Conservation (phyloP, 768 basidiomycete species). For the Russula vinacea region DNA sequence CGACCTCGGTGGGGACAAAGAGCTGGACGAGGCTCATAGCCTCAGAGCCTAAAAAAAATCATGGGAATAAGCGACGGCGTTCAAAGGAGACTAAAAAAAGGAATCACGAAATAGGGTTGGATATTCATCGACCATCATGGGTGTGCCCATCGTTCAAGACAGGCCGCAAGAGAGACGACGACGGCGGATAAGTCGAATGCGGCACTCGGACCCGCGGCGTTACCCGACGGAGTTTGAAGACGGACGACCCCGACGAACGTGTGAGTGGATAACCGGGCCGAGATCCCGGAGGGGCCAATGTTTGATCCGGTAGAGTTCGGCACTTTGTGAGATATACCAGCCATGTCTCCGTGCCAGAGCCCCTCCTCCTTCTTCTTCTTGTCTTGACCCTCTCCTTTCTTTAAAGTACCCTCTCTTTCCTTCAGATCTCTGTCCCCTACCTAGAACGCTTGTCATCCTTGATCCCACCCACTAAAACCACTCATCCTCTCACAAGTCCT, state of each 20-base stretch:
- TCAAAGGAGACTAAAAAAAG: neutral
- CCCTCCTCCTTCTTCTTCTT: neutral
- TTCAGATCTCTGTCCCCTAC: neutral
- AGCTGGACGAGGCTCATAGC: slow-evolving; percentile 97
- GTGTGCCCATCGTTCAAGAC: slow-evolving; percentile 33
- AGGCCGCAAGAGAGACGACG: neutral
- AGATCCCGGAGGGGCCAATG: neutral
- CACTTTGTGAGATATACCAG: neutral
- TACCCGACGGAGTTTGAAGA: too few relatives aligned
- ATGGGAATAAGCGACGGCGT: neutral
- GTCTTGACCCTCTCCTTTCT: neutral
- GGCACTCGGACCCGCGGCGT: too few relatives aligned
- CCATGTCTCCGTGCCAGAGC: slow-evolving; percentile 1
- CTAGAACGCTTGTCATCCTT: neutral
- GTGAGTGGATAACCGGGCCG: slow-evolving; percentile 1
- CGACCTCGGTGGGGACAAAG: slow-evolving; percentile 94
- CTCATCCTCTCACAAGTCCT: neutral
- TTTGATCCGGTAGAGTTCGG: neutral
- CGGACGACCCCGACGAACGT: neutral
- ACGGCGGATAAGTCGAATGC: too few relatives aligned
- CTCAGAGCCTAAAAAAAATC: slow-evolving; percentile 71
- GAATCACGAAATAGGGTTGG: slow-evolving; percentile 76
- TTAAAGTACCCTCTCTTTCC: neutral
- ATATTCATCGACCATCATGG: slow-evolving; percentile 61
- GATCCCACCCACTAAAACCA: neutral